Evolutionary conservation across 768 basidiomycete genomes (phyloP), one percentile per base, ranked within the genome.

Genomic region (Hypsizygus marmoreus): DNA sequence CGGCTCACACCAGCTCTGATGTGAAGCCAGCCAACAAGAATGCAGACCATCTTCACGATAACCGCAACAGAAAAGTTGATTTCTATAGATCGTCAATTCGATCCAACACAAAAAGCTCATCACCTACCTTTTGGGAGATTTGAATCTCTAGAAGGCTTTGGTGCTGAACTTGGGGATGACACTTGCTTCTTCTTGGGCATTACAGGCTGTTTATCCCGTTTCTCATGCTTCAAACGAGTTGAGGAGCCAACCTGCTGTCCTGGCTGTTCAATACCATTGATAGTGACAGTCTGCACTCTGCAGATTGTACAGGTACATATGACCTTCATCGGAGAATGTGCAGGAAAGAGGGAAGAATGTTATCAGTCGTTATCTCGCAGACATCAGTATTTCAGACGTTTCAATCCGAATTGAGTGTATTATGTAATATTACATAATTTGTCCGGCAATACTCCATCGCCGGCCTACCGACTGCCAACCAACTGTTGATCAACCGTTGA

Each of bases 21-120:
- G 31, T 52, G 47, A 4, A 65, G 54, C 63, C 63, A 62, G 28
- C 48, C 46, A 22, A 43, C 49, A 37, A 61, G 42, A 12, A 58
- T 20, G n/a, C 47, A 55, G 46, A 52, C 33, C 44, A 45, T 45
- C 19, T 38, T 37, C 12, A 39, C 20, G 23, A 45, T 30, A 20
- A n/a, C 11, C 22, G 13, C 12, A n/a, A 35, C 13, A 17, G 28
- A 29, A 32, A 45, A 22, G 28, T 45, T 23, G 19, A 38, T 29
- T 24, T 29, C 36, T 45, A 14, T 28, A 30, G 4, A 14, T 37
- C 31, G 17, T 36, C 11, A 36, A 19, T 20, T 19, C n/a, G 12
- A 9, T 6, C 4, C 23, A 9, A 33, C 13, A 11, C 5, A 8
- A 6, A 30, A 31, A 14, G 29, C 8, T 38, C 5, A 25, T 11